Evolutionary conservation across 2,329 filamentous ascomycete species (phyloP).

Genomic region (Cercospora sp.): DNA sequence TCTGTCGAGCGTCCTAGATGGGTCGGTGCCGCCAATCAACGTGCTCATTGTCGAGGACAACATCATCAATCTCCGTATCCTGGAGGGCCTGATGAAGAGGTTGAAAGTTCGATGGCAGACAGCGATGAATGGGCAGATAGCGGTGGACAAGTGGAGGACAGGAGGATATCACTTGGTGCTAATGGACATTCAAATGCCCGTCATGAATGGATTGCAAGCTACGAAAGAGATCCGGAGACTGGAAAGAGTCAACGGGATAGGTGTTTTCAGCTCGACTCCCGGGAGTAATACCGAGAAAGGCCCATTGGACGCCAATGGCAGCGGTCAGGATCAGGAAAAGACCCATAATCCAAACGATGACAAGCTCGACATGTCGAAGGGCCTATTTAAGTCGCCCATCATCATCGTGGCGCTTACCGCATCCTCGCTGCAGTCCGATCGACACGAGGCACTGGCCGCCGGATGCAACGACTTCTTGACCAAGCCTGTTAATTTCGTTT

Average conservation of each 20-base stretch:
- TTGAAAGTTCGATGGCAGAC: constrained; percentile 95
- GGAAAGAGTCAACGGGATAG: constrained; percentile 87
- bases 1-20: constrained; percentile 61
- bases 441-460: constrained; percentile 89
- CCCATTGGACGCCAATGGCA: constrained; percentile 29
- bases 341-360: constrained; percentile 61
- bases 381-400: constrained; percentile 88
- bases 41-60: constrained; percentile 98
- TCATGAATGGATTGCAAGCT: constrained; percentile 93
- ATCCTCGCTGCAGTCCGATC: constrained; percentile 89
- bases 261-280: constrained; percentile 66
- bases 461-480: constrained; percentile 98
- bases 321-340: constrained; percentile 40
- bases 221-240: constrained; percentile 90
- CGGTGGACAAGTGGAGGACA: constrained; percentile 86
- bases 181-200: constrained; percentile 97
- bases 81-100: constrained; percentile 94
- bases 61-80: constrained; percentile 89
- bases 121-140: constrained; percentile 92
- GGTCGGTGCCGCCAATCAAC: constrained; percentile 89
- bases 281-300: constrained; percentile 46
- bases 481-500: constrained; percentile 94
- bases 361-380: constrained; percentile 62
- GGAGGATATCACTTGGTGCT: constrained; percentile 94
- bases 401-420: constrained; percentile 97